Conservation (phyloP, 2,329 filamentous ascomycete genomes). For the Cladosporium sp. region DNA sequence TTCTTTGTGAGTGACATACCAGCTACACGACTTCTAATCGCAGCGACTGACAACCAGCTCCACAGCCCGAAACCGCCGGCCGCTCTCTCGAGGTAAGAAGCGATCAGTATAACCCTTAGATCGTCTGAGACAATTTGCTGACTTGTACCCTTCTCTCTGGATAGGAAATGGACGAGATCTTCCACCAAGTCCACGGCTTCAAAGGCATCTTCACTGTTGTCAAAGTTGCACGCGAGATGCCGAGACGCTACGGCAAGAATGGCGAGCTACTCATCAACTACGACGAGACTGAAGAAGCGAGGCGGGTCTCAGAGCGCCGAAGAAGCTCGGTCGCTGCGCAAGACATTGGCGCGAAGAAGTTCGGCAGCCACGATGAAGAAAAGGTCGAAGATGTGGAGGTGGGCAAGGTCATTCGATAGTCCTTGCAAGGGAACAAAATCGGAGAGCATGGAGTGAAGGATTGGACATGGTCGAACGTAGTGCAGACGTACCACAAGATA, state of each 20-base stretch:
- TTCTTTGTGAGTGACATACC: slow-evolving; percentile 30
- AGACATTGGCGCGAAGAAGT: not conserved
- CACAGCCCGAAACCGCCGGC: slow-evolving; percentile 56
- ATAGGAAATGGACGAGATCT: slow-evolving; percentile 62
- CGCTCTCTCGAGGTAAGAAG: slow-evolving; percentile 62
- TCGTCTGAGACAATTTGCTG: too few species aligned
- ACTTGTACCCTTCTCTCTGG: too few species aligned
- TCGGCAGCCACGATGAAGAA: not conserved
- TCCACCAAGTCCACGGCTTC: slow-evolving; percentile 24
- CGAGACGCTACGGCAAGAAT: slow-evolving; percentile 55
- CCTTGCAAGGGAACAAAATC: too few species aligned
- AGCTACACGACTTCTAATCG: not conserved
- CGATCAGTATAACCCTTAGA: too few species aligned
- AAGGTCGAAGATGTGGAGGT: slow-evolving; percentile 11
- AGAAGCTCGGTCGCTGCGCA: slow-evolving; percentile 20
- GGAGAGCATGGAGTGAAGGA: too few species aligned
- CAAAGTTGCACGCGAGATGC: slow-evolving; percentile 47
- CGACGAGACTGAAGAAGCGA: slow-evolving; percentile 35
- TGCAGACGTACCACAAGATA: too few species aligned
- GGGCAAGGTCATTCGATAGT: not conserved
- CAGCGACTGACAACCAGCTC: not conserved
- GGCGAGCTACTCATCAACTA: slow-evolving; percentile 55
- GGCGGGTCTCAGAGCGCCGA: slow-evolving; percentile 19
- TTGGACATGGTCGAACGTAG: too few species aligned
- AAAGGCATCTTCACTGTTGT: slow-evolving; percentile 57